Conservation (phyloP, 2,329 filamentous ascomycete genomes). For the Talaromyces sp. region DNA sequence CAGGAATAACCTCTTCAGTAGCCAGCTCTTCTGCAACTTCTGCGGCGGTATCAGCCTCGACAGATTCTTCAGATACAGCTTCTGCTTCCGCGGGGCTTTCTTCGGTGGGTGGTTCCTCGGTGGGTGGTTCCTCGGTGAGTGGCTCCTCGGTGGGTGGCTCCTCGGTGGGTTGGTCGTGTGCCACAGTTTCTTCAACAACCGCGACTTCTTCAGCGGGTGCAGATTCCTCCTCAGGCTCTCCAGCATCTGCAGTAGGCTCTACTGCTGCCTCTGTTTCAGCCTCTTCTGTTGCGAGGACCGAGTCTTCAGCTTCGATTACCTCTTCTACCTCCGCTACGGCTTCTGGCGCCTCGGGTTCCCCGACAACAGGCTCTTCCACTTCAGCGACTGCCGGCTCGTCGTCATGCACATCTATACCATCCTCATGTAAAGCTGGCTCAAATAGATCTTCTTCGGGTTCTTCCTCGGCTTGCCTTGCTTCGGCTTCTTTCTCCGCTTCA, state of each 20-base stretch:
- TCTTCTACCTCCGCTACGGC: constrained; percentile 9
- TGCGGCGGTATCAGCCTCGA: background rate
- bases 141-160: background rate
- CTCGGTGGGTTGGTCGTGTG: constrained; percentile 4
- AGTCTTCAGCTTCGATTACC: constrained; percentile 1
- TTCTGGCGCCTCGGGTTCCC: background rate
- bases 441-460: constrained; percentile 27
- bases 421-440: constrained; percentile 9
- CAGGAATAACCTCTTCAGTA: constrained; percentile 14
- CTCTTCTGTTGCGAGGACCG: constrained; percentile 1
- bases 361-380: background rate
- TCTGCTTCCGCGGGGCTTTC: background rate
- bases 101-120: background rate
- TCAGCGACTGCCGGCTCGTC: constrained; percentile 5
- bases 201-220: constrained; percentile 16
- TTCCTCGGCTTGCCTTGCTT: constrained; percentile 31
- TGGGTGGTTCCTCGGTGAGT: background rate
- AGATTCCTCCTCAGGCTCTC: background rate
- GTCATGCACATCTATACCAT: constrained; percentile 16
- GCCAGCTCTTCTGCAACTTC: constrained; percentile 21
- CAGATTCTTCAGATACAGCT: background rate
- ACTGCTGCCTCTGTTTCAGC: constrained; percentile 4
- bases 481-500: constrained; percentile 34
- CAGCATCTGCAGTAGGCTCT: background rate
- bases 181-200: constrained; percentile 15